These are phyloP conservation scores for Penicillium coprophilum DNA, from an alignment of 495 filamentous ascomycete genomes.

Conservation along the genomic window DNA sequence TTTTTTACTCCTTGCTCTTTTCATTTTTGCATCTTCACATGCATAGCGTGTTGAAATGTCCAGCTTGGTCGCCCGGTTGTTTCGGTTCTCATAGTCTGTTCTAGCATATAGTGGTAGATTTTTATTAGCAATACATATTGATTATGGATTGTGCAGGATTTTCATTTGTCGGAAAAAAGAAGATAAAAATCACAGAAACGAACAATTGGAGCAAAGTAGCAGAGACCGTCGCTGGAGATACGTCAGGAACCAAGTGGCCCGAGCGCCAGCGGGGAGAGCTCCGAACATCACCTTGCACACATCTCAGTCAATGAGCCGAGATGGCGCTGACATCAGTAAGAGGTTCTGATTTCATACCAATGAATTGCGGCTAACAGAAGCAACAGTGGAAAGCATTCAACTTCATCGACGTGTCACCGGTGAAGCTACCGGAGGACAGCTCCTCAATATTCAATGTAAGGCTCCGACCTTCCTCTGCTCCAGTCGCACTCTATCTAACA, in stretches of 20 bases:
- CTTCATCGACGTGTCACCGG: slow-evolving; percentile 92
- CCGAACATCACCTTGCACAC: slow-evolving; percentile 18
- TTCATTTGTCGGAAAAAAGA: not conserved
- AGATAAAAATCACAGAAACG: not conserved
- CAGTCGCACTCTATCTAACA: slow-evolving; percentile 16
- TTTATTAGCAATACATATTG: not conserved
- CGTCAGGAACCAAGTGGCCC: slow-evolving; percentile 21
- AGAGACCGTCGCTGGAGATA: slow-evolving; percentile 4
- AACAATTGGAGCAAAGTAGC: not conserved
- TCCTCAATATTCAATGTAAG: slow-evolving; percentile 61
- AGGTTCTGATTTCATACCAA: no score
- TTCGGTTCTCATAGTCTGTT: not conserved
- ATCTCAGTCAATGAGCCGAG: slow-evolving; percentile 34
- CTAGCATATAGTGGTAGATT: not conserved
- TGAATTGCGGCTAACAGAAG: slow-evolving; percentile 1
- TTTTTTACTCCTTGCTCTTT: not conserved
- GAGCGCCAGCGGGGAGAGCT: slow-evolving; percentile 33
- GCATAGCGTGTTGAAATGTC: slow-evolving; percentile 4
- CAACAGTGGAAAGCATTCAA: slow-evolving; percentile 96
- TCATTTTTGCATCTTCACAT: not conserved
- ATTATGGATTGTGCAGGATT: not conserved
- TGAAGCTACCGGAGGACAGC: slow-evolving; percentile 75
- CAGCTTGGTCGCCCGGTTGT: not conserved
- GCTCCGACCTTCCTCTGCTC: slow-evolving; percentile 30
- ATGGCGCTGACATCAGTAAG: slow-evolving; percentile 53